Conservation (phyloP, 176 grass and related monocot species). For the Triticum timopheevii region DNA sequence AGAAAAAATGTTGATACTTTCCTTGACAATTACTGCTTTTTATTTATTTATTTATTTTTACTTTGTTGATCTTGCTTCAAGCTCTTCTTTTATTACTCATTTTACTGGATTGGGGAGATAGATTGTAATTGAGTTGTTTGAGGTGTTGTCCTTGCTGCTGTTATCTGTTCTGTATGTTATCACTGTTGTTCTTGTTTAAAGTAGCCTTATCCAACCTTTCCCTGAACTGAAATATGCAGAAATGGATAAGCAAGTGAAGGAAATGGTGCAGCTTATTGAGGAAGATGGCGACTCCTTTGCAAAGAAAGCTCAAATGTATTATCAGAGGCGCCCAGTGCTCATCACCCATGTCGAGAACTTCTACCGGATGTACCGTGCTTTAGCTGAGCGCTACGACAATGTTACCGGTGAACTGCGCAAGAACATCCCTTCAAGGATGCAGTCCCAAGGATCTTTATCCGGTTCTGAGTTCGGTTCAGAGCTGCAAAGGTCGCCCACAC, state of each 20-base stretch:
- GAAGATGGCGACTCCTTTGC: slow-evolving; percentile 67
- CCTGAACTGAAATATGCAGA: slow-evolving; percentile 48
- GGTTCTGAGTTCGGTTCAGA: slow-evolving; percentile 56
- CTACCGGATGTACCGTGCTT: slow-evolving; percentile 70
- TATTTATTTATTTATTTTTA: no score
- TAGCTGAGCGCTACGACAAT: slow-evolving; percentile 75
- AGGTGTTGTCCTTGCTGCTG: neutral
- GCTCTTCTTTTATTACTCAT: neutral
- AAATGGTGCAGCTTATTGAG: slow-evolving; percentile 74
- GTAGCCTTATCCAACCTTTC: neutral
- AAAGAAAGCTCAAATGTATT: slow-evolving; percentile 82
- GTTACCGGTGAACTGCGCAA: slow-evolving; percentile 69
- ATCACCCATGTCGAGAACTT: slow-evolving; percentile 61
- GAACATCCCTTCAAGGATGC: slow-evolving; percentile 59
- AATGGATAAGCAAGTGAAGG: slow-evolving; percentile 73
- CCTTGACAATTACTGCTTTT: neutral
- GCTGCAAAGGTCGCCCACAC: slow-evolving; percentile 40
- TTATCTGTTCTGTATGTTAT: neutral
- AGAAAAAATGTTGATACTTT: neutral
- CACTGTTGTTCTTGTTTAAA: neutral
- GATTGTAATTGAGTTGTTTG: neutral
- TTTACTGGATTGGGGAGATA: neutral
- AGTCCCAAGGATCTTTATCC: slow-evolving; percentile 39
- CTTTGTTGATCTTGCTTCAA: neutral
- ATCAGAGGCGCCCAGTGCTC: slow-evolving; percentile 65